These are phyloP conservation scores for Blastocystis sp. DNA, from an alignment of 352 stramenopile species.

Conservation along the genomic window DNA sequence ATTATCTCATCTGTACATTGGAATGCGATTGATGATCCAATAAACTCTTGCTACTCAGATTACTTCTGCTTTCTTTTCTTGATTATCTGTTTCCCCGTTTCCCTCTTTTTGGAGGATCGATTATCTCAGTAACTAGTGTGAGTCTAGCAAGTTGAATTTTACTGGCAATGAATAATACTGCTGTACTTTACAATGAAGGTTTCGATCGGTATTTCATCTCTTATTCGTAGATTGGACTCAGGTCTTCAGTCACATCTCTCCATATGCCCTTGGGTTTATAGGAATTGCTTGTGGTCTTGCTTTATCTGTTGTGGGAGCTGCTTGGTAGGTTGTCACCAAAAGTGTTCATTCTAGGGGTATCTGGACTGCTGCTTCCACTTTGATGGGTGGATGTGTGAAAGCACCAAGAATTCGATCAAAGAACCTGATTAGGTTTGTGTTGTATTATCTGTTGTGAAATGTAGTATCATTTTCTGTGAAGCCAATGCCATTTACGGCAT, in stretches of 20 bases:
- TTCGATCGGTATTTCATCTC: background rate
- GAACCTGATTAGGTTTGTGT: conserved; percentile 75
- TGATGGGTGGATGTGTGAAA: conserved; percentile 78
- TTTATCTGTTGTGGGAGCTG: conserved; percentile 78
- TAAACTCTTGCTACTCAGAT: too few species aligned
- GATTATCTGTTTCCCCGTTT: conserved; percentile 1
- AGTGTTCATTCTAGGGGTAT: conserved; percentile 71
- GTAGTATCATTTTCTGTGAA: conserved; percentile 83
- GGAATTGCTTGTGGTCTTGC: conserved; percentile 74
- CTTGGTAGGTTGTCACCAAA: conserved; percentile 69
- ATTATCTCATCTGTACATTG: background rate
- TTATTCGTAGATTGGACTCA: conserved; percentile 73
- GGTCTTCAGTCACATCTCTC: conserved; percentile 79
- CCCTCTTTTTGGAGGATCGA: background rate
- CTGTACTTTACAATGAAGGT: conserved; percentile 7
- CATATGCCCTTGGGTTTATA: conserved; percentile 78
- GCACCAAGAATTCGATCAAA: conserved; percentile 79
- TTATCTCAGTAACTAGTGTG: background rate
- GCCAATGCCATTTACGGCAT: conserved; percentile 81
- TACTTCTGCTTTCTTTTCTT: background rate
- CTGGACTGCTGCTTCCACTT: conserved; percentile 79
- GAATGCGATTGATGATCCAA: background rate
- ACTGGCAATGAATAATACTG: background rate
- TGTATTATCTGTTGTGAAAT: background rate
- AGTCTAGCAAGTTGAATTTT: background rate